Evolutionary conservation across 2,329 filamentous ascomycete genomes (phyloP), one percentile per base, ranked within the genome.

Genomic region (Drechslerella coelobrocha): DNA sequence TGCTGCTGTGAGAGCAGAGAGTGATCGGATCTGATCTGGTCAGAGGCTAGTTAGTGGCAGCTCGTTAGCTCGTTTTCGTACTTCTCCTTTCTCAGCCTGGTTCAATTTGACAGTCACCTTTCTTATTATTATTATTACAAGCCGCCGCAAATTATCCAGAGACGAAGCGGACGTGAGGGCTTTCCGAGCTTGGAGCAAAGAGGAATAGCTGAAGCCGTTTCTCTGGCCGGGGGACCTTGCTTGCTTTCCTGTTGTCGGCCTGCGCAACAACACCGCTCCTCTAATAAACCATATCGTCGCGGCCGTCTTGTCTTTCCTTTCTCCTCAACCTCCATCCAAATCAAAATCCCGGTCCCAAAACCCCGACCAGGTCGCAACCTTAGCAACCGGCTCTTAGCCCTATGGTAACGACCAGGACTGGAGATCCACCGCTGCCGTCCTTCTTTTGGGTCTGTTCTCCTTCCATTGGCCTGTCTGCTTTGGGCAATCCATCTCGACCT

Each of bases 351-450:
- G n/a, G 39, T 52, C 57, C 47, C 47, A 57, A 57, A 62, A 69
- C 62, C 26, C 37, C 34, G 63, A 69, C 65, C 57, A 59, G 65
- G 57, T 52, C 65, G 65, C 60, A 69, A 69, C 65, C 65, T 69
- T 69, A 69, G 65, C 65, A 69, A 69, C 65, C 65, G 65, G 63
- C 65, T 61, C 43, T 50, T 61, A 47, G 51, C 65, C 63, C 56
- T 68, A 39, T 60, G 27, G 34, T 52, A 57, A 57, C 39, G 37
- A 53, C 48, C 29, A 26, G 19, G 7, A 31, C 17, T 10, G 14
- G 2, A 59, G 17, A 26, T 14, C 39, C 53, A 26, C 17, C 14
- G 31, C 53, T 17, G n/a, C 53, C 14, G 9, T 29, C 37, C 34
- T 37, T 54, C 48, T n/a, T n/a, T n/a, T n/a, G n/a, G n/a, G n/a